A percentile compares a stretch with the other conserved stretches of the same genome.
Conservation (phyloP, 2,329 filamentous ascomycete genomes). For the Talaromyces sp. region DNA sequence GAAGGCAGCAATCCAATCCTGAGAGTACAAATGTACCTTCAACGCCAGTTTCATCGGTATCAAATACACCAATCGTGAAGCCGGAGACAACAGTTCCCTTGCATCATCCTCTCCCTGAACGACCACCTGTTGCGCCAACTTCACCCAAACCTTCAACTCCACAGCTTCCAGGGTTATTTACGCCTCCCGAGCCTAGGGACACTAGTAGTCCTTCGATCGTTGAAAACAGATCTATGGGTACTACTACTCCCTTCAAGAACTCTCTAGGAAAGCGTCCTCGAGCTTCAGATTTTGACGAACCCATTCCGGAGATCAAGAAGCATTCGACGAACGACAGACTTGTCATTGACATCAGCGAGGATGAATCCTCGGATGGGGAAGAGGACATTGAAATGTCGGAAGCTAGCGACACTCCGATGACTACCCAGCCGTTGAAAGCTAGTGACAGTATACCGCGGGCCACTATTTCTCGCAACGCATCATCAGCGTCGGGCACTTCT, state of each 20-base stretch:
- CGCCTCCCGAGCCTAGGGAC: slow-evolving; percentile 25
- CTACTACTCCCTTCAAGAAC: slow-evolving; percentile 17
- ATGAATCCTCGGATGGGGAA: slow-evolving; percentile 50
- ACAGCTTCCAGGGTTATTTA: slow-evolving; percentile 54
- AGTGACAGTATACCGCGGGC: neutral
- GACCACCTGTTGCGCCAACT: slow-evolving; percentile 36
- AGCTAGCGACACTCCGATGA: slow-evolving; percentile 21
- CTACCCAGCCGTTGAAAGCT: neutral
- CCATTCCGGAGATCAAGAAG: slow-evolving; percentile 54
- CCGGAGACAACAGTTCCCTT: slow-evolving; percentile 17
- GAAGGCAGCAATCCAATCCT: slow-evolving; percentile 32
- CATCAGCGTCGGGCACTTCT: slow-evolving; percentile 34
- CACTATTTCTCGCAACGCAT: slow-evolving; percentile 20
- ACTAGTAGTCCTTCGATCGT: neutral
- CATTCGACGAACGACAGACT: slow-evolving; percentile 62
- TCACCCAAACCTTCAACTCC: slow-evolving; percentile 23
- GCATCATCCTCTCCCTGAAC: slow-evolving; percentile 40
- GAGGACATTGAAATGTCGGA: slow-evolving; percentile 32
- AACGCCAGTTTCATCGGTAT: neutral
- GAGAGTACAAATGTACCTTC: neutral
- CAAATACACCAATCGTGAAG: neutral
- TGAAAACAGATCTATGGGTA: slow-evolving; percentile 6
- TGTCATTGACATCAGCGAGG: slow-evolving; percentile 83
- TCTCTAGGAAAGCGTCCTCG: slow-evolving; percentile 58
- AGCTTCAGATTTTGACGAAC: slow-evolving; percentile 69